Base-by-base conservation (phyloP, 352 stramenopile genomes). In the Pythium biforme region DNA sequence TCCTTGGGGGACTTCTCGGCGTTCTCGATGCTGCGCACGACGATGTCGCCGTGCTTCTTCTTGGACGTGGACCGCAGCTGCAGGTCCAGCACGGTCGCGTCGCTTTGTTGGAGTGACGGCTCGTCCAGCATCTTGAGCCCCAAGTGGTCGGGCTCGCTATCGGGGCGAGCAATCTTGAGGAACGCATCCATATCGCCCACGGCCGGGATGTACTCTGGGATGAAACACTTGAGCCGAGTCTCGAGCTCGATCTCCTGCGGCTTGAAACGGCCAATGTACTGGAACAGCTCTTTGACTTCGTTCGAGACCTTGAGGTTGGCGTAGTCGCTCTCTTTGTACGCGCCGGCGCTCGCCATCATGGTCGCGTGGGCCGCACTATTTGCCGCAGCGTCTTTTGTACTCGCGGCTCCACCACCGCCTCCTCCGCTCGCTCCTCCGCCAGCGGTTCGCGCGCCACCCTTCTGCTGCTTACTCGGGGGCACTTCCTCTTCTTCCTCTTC, bases 161-260 rank as follows among this genome's bases (percentile, higher is more conserved):
- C 92, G 6, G 95, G 93, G n/a, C 94, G 88, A 25, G 94, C 92
- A 39, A 98, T 90, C 72, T 98, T 99, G 45, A 99, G 72, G 71
- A 99, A 98, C 10, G 94, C 80, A 67, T 99, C 96, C 79, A 98
- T 98, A 40, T 99, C 92, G 4, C 96, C 96, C 8, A 99, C 86
- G 0, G 96, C 91, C 9, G 96, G 96, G 45, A 99, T 98, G 70
- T 97, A 99, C 64, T 98, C 92, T 5, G 96, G 96, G 34, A 99
- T 91, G 69, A 99, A 99, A 65, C 92, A 98, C 73, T 98, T 98
- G 48, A 99, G 83, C 29, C 86, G 83, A 34, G 96, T 98, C 66
- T 98, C 91, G 37, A 99, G 76, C 54, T 98, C 94, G 43, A 98
- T 90, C 48, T 98, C 93, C 59, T 98, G 92, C 3, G 94, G 86